phyloP scores from a whole-genome alignment of 805 yeast genomes.

The Kuraishia ogatae region DNA sequence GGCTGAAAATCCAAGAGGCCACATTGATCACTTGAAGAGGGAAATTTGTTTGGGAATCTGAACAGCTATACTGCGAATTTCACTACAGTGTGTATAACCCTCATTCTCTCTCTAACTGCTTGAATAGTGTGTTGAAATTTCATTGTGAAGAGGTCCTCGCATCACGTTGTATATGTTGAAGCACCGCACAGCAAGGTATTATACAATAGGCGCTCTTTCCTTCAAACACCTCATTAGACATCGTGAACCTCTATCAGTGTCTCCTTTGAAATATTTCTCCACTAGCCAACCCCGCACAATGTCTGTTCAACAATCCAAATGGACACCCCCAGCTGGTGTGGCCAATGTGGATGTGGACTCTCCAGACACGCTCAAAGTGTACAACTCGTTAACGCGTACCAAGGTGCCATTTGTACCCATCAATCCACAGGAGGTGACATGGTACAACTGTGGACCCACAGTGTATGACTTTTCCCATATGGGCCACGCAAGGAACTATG shows the following conservation, averaged over 20 bases:
- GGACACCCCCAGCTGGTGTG: conserved; percentile 20
- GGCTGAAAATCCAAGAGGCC: too few species aligned
- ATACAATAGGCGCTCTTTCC: conserved; percentile 5
- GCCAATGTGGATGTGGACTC: conserved; percentile 17
- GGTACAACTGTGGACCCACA: conserved; percentile 99
- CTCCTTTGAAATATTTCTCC: background rate
- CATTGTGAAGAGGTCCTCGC: background rate
- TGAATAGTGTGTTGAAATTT: background rate
- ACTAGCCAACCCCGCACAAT: too few species aligned
- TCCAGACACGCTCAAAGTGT: conserved; percentile 42
- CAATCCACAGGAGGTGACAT: conserved; percentile 56
- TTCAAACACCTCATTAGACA: background rate
- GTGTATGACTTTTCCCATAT: conserved; percentile 93
- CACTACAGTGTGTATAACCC: too few species aligned
- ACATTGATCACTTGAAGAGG: too few species aligned
- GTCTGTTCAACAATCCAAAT: conserved; percentile 13
- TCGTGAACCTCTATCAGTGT: too few species aligned
- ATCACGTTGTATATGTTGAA: background rate
- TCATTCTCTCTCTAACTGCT: too few species aligned
- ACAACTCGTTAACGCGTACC: conserved; percentile 75
- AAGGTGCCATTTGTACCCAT: conserved; percentile 76
- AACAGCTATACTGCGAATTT: too few species aligned
- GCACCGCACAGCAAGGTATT: background rate
- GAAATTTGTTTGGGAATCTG: too few species aligned
- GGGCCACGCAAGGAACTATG: conserved; percentile 99